Base-by-base conservation (phyloP, 345 rosid genomes). In the Rubroshorea leprosula region DNA sequence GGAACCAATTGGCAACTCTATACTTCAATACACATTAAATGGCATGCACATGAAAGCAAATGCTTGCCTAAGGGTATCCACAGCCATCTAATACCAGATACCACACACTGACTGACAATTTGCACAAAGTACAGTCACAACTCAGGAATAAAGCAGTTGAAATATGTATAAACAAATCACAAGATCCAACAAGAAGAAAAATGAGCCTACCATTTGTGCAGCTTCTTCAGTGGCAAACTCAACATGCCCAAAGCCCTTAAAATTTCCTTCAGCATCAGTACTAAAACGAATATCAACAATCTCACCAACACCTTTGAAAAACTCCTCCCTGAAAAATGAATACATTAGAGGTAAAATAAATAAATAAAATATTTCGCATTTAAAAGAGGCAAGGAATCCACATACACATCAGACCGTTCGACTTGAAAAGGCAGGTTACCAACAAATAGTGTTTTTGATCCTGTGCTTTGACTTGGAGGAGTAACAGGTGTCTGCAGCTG, bases 181-280 rank as follows among this genome's bases (percentile, higher is more conserved):
- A 3, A 44, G 16, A 44, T 15, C 14, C 10, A 16, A 14, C 18
- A 14, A 44, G 14, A 7, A 44, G 4, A 44, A 5, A 44, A 44
- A 44, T 4, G 6, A 56, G 13, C 17, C 9, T 17, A 75, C 99
- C 84, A 87, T 87, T n/a, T 55, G 65, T 19, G 96, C 99, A 2
- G 7, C 90, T 64, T 89, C 95, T 27, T 57, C 62, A 0, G 92
- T 57, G 20, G 84, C 70, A 71, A 93, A 93, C 67, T 89, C 96
- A 68, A 89, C 94, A 63, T 89, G 95, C 16, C 92, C 94, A 64
- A 54, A 89, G 0, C 99, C 97, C 76, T 63, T 87, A 31, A 80
- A 79, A 5, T 73, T 72, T 41, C 80, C 86, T 0, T 87, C 91
- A 1, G 50, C 54, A 26, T 60, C 73, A 6, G 68, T n/a, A 18